Base-by-base conservation (phyloP, 768 basidiomycete genomes). In the Serendipita sp. region DNA sequence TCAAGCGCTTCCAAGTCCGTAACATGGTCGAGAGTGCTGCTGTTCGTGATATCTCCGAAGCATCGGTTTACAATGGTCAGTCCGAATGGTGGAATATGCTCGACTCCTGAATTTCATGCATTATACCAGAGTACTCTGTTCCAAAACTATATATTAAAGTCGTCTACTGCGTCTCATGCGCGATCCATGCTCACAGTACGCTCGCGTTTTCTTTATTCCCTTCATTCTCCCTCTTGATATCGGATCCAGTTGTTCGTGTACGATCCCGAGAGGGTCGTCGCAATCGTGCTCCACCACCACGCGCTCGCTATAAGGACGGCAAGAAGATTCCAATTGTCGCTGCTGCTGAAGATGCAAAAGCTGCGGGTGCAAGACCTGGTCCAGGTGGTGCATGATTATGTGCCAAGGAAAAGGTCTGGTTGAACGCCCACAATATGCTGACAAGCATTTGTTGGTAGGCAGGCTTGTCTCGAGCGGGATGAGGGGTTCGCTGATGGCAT, bases 21-120 rank as follows among this genome's bases (percentile, higher is more conserved):
- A 99, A 99, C 84, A 98, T 98, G 90, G 93, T 99, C 64, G 95
- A 98, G 82, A 90, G 90, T 72, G 96, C 96, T 48, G 95, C 95
- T 62, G 90, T 97, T 69, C 82, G 94, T 67, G 96, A 99, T 79
- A 88, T 99, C 73, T 90, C 86, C 72, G 96, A 98, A 70, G 93
- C 94, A 43, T 88, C 85, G 70, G 86, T 97, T 65, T 99, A 97
- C 78, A 75, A 79, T 64, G 91, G 92, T 93, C 70, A 67, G 84
- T 77, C 24, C 38, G 38, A 38, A 14, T 38, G 38, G n/a, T 41
- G 14, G 38, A 14, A 38, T 38, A 5, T 38, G 5, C 38, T 38
- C 38, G 5, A n/a, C 14, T 38, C 38, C 14, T 38, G 38, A 38
- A 14, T 5, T 14, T 38, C 9, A 50, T 63, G 33, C 53, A 45